Evolutionary conservation across 306 rosid genomes (phyloP).

Genomic region (Rubus parviflorus): DNA sequence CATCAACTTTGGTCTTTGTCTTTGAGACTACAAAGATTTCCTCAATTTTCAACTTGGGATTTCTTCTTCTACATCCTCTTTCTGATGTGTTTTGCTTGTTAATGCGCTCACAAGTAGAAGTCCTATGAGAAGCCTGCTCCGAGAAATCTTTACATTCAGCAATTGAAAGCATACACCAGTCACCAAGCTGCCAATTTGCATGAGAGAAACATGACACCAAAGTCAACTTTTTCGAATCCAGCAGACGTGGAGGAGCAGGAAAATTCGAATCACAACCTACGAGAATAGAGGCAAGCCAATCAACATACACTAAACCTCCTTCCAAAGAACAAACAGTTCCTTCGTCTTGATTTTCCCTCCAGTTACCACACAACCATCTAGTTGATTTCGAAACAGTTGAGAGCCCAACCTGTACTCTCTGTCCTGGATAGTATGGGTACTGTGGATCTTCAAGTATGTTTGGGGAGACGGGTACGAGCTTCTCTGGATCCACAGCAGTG

Average conservation of each 20-base stretch:
- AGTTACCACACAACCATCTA: slow-evolving; percentile 74
- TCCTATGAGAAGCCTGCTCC: slow-evolving; percentile 37
- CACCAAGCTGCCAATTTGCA: slow-evolving; percentile 95
- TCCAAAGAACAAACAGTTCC: slow-evolving; percentile 83
- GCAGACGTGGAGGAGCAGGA: slow-evolving; percentile 60
- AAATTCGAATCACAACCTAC: slow-evolving; percentile 38
- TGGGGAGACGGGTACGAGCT: slow-evolving; percentile 57
- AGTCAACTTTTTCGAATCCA: slow-evolving; percentile 67
- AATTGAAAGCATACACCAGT: slow-evolving; percentile 75
- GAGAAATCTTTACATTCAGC: slow-evolving; percentile 34
- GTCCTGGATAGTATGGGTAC: slow-evolving; percentile 94
- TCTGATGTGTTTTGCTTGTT: slow-evolving; percentile 37
- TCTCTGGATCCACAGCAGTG: slow-evolving; percentile 58
- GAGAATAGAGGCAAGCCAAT: slow-evolving; percentile 70
- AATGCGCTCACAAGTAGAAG: slow-evolving; percentile 32
- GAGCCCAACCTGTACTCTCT: slow-evolving; percentile 69
- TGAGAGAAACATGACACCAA: slow-evolving; percentile 75
- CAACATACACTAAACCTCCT: slow-evolving; percentile 71
- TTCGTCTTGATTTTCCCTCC: slow-evolving; percentile 71
- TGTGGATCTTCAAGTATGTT: slow-evolving; percentile 77
- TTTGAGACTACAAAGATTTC: slow-evolving; percentile 65
- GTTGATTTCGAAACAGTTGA: slow-evolving; percentile 62
- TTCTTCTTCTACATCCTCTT: slow-evolving; percentile 43
- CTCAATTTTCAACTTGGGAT: slow-evolving; percentile 36
- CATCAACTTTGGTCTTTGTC: slow-evolving; percentile 77